A percentile compares a stretch with the other conserved stretches of the same genome.
phyloP scores from a whole-genome alignment of 78 protist genomes.

The Polysphondylium violaceum region DNA sequence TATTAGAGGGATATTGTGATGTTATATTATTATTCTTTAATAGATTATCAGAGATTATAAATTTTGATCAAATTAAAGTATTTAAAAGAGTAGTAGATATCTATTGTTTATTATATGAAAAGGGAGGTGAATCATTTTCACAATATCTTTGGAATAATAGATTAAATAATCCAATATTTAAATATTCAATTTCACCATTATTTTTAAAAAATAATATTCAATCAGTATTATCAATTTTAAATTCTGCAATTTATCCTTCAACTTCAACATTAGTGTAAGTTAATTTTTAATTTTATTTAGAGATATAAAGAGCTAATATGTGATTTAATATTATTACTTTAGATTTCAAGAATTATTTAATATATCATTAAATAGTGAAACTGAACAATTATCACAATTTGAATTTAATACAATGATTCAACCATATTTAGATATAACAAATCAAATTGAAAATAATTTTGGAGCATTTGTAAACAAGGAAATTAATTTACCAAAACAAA shows the following conservation, averaged over 20 bases:
- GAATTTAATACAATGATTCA: constrained; percentile 12
- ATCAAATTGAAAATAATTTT: not conserved
- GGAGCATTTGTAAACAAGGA: not conserved
- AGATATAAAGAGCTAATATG: not conserved
- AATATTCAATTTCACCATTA: constrained; percentile 1
- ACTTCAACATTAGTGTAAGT: constrained; percentile 21
- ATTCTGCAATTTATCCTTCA: not conserved
- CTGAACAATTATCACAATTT: not conserved
- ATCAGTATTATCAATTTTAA: not conserved
- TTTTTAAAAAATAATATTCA: constrained; percentile 1
- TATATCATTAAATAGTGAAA: constrained; percentile 10
- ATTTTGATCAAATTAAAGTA: not conserved
- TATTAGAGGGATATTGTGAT: constrained; percentile 34
- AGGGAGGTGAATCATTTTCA: constrained; percentile 5
- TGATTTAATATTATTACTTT: not conserved
- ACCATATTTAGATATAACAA: not conserved
- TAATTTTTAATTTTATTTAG: not conserved
- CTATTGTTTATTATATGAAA: constrained; percentile 10
- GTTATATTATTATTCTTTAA: constrained; percentile 23
- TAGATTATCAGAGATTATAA: constrained; percentile 6
- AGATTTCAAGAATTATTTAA: constrained; percentile 20
- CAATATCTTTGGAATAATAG: not conserved
- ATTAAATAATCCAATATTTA: constrained; percentile 1
- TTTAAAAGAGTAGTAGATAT: not conserved
- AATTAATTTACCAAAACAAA: not conserved